These are phyloP conservation scores for Globisporangium orthogonon DNA, from an alignment of 352 stramenopile species.

Conservation along the genomic window DNA sequence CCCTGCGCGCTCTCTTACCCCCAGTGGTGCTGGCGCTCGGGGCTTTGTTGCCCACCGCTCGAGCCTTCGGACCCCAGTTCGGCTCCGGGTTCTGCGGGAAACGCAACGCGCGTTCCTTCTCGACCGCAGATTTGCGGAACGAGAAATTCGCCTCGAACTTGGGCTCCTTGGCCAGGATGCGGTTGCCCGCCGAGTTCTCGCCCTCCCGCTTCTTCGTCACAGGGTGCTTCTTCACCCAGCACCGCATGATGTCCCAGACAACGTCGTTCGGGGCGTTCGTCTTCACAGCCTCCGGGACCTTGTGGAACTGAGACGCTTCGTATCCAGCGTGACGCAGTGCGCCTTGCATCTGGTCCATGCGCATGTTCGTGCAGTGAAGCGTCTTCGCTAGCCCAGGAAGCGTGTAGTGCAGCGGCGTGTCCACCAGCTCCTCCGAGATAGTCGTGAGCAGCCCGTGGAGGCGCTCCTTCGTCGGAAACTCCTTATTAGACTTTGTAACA, in stretches of 20 bases:
- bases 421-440: slow-evolving; percentile 93
- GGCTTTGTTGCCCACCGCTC: slow-evolving; percentile 67
- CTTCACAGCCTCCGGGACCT: slow-evolving; percentile 97
- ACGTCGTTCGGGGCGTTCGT: slow-evolving; percentile 96
- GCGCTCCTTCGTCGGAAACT: slow-evolving; percentile 90
- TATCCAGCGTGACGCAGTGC: slow-evolving; percentile 96
- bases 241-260: slow-evolving; percentile 97
- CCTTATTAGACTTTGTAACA: slow-evolving; percentile 69
- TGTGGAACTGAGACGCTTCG: slow-evolving; percentile 96
- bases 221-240: slow-evolving; percentile 94
- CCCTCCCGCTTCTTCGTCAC: slow-evolving; percentile 85
- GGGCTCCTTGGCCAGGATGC: slow-evolving; percentile 85
- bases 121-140: slow-evolving; percentile 50
- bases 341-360: slow-evolving; percentile 91
- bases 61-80: slow-evolving; percentile 95
- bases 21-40: slow-evolving; percentile 21
- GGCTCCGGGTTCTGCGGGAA: slow-evolving; percentile 95
- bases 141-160: slow-evolving; percentile 84
- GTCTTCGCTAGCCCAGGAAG: slow-evolving; percentile 91
- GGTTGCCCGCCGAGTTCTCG: slow-evolving; percentile 65
- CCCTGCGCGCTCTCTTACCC: slow-evolving; percentile 13
- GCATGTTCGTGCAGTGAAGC: slow-evolving; percentile 91
- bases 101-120: slow-evolving; percentile 89
- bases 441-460: slow-evolving; percentile 94
- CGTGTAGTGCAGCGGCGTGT: slow-evolving; percentile 96